Base-by-base conservation (phyloP, 2,329 filamentous ascomycete genomes). In the Hymenoscyphus fraxineus region DNA sequence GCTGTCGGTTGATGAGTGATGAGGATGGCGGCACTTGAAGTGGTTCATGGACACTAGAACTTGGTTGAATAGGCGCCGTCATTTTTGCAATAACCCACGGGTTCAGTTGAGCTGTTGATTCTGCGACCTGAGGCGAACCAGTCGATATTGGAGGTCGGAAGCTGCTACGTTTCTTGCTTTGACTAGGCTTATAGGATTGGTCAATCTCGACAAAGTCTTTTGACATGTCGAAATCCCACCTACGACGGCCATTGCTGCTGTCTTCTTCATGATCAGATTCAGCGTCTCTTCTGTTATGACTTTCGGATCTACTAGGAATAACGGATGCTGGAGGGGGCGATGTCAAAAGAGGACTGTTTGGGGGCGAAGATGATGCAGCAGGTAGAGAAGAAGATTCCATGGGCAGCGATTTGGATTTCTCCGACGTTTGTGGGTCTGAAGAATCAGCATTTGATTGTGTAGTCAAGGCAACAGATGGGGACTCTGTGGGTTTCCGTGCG, bases 151-250 rank as follows among this genome's bases (percentile, higher is more conserved):
- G 58, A 6, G n/a, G 22, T 31, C 32, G 55, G 10, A 22, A 41
- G 9, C 22, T 22, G 22, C 15, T 31, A 44, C 22, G 16, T 22
- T 59, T 47, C 39, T 41, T 9, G 38, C 13, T 44, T 66, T 44
- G n/a, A 40, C 31, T 47, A 51, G 1, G 22, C 0, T 47, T 51
- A 65, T 27, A 35, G 35, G 27, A 58, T 9, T n/a, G n/a, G 16
- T 79, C 65, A 6, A 76, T 73, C 38, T 73, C 69, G 27, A 81
- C 83, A 19, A 85, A 72, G 1, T 67, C 67, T 40, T 79, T 78
- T 59, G 86, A 85, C 19, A 79, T 74, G n/a, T 77, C 69, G 1
- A 85, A 67, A 0, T 85, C 56, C 72, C 72, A 73, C 54, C 67
- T 70, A 12, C 64, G 63, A 65, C 12, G 61, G 44, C 4, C 4